These are phyloP conservation scores for Aspergillus clavatus DNA, from an alignment of 2,329 filamentous ascomycete genomes.

Conservation along the genomic window DNA sequence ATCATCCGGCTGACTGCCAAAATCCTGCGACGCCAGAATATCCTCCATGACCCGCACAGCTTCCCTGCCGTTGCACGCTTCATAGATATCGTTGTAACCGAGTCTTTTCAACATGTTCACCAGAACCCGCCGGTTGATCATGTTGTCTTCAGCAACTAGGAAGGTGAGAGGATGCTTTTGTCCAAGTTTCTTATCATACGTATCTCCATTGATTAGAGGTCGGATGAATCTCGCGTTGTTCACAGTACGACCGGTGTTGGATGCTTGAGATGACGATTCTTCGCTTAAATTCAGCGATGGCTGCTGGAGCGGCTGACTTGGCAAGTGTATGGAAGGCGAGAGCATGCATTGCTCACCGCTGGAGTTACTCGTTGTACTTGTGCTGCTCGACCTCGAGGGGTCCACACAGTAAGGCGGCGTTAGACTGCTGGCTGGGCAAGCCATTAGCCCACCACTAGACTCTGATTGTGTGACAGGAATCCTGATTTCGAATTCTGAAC, in stretches of 20 bases:
- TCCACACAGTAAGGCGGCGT: constrained; percentile 22
- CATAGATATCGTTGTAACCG: constrained; percentile 58
- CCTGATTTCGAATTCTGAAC: constrained; percentile 65
- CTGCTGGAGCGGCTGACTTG: constrained; percentile 26
- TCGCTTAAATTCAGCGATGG: constrained; percentile 27
- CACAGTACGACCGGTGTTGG: constrained; percentile 19
- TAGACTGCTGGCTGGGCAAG: constrained; percentile 44
- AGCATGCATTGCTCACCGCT: constrained; percentile 15
- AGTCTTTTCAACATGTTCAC: constrained; percentile 63
- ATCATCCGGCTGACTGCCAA: constrained; percentile 18
- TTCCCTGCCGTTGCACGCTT: constrained; percentile 65
- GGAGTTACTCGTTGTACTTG: constrained; percentile 20
- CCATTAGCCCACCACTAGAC: constrained; percentile 44
- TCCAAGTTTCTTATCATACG: constrained; percentile 55
- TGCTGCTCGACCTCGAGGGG: constrained; percentile 18
- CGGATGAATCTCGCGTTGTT: constrained; percentile 22
- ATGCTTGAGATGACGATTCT: constrained; percentile 21
- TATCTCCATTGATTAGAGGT: constrained; percentile 23
- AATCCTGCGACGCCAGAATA: constrained; percentile 30
- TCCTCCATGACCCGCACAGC: constrained; percentile 58
- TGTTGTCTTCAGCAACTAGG: constrained; percentile 68
- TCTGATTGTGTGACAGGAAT: constrained; percentile 53
- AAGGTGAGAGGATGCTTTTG: constrained; percentile 60
- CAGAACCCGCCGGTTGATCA: constrained; percentile 64
- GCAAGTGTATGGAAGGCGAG: constrained; percentile 22